A percentile compares a stretch with the other conserved stretches of the same genome.
Conservation (phyloP, 192 early-diverging fungal species). For the Mortierella antarctica region DNA sequence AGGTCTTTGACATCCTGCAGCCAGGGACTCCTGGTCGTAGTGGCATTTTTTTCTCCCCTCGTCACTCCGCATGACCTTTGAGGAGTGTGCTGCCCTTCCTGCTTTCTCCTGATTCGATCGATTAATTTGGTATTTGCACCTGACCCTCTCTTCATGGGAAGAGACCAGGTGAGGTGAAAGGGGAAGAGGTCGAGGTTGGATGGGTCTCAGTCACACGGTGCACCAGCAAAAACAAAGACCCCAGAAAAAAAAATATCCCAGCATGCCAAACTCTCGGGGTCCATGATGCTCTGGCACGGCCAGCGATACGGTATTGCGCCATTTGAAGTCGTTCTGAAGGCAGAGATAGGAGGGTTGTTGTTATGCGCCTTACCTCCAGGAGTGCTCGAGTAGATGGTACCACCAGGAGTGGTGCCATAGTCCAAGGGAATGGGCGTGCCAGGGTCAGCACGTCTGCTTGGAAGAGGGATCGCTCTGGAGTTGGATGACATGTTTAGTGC, state of each 20-base stretch:
- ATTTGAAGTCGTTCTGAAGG: background rate
- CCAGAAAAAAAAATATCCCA: background rate
- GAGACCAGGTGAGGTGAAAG: conserved; percentile 1
- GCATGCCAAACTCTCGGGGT: too few species aligned
- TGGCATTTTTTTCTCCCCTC: too few species aligned
- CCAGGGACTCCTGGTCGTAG: too few species aligned
- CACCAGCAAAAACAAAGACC: conserved; percentile 2
- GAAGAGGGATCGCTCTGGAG: conserved; percentile 57
- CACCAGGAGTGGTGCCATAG: conserved; percentile 70
- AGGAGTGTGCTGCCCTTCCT: background rate
- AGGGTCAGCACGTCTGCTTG: conserved; percentile 63
- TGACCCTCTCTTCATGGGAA: conserved; percentile 16
- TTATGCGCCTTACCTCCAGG: conserved; percentile 59
- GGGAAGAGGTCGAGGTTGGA: conserved; percentile 16
- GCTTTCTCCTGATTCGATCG: conserved; percentile 17
- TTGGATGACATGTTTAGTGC: conserved; percentile 53
- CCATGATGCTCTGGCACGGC: background rate
- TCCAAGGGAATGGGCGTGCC: conserved; percentile 62
- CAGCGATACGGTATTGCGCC: background rate
- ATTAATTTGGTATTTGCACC: conserved; percentile 2
- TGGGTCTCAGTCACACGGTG: conserved; percentile 16
- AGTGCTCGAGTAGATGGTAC: conserved; percentile 71
- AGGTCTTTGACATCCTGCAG: too few species aligned
- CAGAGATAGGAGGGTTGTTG: background rate
- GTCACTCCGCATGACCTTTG: too few species aligned